Base-by-base conservation (phyloP, 1,284 basidiomycete species). In the Marasmius fiardii region DNA sequence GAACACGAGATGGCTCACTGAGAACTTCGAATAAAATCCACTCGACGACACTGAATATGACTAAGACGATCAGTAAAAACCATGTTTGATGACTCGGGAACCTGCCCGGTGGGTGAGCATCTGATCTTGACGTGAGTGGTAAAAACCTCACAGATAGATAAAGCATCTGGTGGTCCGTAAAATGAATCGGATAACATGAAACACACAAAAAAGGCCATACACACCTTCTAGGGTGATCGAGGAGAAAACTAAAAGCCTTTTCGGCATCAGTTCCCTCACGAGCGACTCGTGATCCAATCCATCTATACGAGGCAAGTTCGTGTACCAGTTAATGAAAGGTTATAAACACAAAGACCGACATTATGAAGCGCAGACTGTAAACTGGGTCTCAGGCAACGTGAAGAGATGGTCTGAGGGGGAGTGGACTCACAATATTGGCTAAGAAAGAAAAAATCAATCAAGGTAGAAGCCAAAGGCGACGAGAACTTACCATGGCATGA, bases 51-150 rank as follows among this genome's bases (percentile, higher is more conserved):
- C 81, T 82, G 52, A 23, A 76, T 10, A 69, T 49, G 8, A 75
- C 57, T 3, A 82, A 63, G 21, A 70, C 70, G 8, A 85, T 76
- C 1, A 85, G 66, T 16, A 94, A 75, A 61, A 90, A 91, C 87
- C 90, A 92, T 1, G 90, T 93, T 65, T 93, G 90, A 53, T 88
- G 87, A 18, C 86, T 83, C 0, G 92, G 92, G 64, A 95, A 79
- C 26, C 76, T 78, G 50, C 20, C 11, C 41, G 16, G 33, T 18
- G 52, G 2, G 6, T 16, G 12, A 14, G 8, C 2, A 48, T 8
- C 34, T 18, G 43, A 31, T 2, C 31, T 34, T 23, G n/a, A 18
- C 14, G 34, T 23, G 24, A 51, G 5, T 14, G 14, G 47, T 31
- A 55, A 39, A 41, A 21, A 4, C 66, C 68, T 37, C 54, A 93